Base-by-base conservation (phyloP, 306 rosid genomes). In the Leucaena leucocephala region DNA sequence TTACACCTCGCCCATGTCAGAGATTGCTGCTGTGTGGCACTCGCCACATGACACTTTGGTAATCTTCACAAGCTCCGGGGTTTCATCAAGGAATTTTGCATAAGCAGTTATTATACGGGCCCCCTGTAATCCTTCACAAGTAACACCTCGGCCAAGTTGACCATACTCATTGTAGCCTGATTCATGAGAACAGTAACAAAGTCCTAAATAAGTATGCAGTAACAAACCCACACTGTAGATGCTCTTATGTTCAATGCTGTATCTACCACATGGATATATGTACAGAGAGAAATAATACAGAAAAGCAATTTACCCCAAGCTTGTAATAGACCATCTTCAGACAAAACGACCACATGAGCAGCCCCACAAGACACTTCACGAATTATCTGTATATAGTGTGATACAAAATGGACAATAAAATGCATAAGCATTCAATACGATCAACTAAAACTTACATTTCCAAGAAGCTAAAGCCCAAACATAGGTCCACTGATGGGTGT, bases 101-200 rank as follows among this genome's bases (percentile, higher is more conserved):
- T 85, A 94, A 81, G 92, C 87, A 88, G 75, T 90, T 87, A 92
- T 89, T 59, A 94, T 62, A 22, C 83, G 90, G 76, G 97, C 97
- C 76, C 92, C 81, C 87, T 94, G 98, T 68, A 94, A 87, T 67
- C 98, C 98, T 82, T 94, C 98, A 74, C 93, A 90, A 34, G 97
- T 94, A 82, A 94, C 70, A 76, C 98, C 97, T 82, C 95, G 90
- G 76, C 98, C 98, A 85, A 94, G 98, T 82, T 94, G 98, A 92
- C 98, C 97, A 57, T 85, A 84, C 82, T 94, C 98, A 87, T 94
- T 94, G 84, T 94, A 94, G 87, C 98, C 97, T 94, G 93, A 86
- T 91, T 89, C 79, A 80, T 62, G 83, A 79, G 83, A 88, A 89
- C 85, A 89, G 71, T 68, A 65, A 88, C 83, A 57, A 74, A 85